phyloP scores from a whole-genome alignment of 495 filamentous ascomycete species.

The Neurospora pannonica region DNA sequence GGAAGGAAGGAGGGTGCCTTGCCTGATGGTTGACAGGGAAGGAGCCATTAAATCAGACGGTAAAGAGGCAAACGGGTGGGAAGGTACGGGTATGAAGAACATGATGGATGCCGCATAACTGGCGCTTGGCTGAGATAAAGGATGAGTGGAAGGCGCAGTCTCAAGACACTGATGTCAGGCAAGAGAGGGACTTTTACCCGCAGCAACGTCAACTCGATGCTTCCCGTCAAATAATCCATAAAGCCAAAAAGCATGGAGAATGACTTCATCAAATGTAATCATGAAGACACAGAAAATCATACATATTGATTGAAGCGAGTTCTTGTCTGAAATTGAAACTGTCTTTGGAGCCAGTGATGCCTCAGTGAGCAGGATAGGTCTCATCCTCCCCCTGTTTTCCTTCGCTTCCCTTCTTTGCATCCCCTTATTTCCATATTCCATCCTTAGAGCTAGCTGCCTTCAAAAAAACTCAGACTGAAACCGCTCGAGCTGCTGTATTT shows the following conservation, averaged over 20 bases:
- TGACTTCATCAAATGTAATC: neutral
- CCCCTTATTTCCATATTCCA: neutral
- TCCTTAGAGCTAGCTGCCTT: neutral
- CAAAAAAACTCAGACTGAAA: neutral
- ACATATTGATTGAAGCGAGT: neutral
- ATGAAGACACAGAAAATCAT: neutral
- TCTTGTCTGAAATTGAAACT: neutral
- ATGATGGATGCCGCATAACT: neutral
- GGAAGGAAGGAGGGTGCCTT: neutral
- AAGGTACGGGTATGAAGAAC: neutral
- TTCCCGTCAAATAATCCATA: neutral
- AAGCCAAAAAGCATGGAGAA: neutral
- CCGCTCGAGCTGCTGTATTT: neutral
- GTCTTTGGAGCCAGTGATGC: neutral
- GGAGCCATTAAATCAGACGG: neutral
- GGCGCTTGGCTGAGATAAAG: neutral
- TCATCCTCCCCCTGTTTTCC: neutral
- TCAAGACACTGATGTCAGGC: neutral
- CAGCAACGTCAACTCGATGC: neutral
- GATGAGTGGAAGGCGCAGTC: neutral
- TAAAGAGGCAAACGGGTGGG: neutral
- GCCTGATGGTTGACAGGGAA: neutral
- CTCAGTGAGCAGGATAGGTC: neutral
- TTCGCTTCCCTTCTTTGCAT: neutral
- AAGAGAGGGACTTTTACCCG: neutral